These are phyloP conservation scores for Plantago major DNA, from an alignment of 257 asterid genomes.

Conservation along the genomic window DNA sequence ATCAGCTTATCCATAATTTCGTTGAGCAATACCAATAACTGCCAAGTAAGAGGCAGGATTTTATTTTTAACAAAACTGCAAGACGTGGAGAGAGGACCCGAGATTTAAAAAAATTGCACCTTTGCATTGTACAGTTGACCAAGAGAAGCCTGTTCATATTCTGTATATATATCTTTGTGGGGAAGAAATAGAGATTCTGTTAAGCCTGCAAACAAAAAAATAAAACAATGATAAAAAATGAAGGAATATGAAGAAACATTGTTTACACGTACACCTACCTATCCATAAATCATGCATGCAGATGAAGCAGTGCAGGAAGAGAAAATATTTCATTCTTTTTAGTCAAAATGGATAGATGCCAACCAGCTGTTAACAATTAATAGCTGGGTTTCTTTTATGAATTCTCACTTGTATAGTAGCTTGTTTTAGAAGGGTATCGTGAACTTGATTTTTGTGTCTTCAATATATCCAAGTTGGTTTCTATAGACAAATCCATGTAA, in stretches of 20 bases:
- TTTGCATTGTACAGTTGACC: constrained; percentile 81
- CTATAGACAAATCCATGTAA: constrained; percentile 4
- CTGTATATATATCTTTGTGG: constrained; percentile 81
- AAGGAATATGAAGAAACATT: neutral
- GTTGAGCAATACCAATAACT: constrained; percentile 23
- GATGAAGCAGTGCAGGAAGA: constrained; percentile 3
- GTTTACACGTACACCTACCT: neutral
- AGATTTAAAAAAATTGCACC: constrained; percentile 39
- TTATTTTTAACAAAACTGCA: neutral
- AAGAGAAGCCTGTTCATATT: constrained; percentile 94
- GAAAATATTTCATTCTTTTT: neutral
- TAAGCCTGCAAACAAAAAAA: constrained; percentile 55
- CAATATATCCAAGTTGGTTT: constrained; percentile 2
- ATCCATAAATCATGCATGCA: neutral
- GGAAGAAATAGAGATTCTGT: constrained; percentile 92
- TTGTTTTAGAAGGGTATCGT: neutral
- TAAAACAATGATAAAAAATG: too few relatives aligned
- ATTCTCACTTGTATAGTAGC: constrained; percentile 3
- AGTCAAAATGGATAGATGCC: too few relatives aligned
- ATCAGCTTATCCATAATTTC: neutral
- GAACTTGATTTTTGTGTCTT: neutral
- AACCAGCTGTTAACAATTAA: neutral
- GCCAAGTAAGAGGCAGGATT: too few relatives aligned
- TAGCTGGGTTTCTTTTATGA: too few relatives aligned
- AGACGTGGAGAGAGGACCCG: constrained; percentile 13